Conservation (phyloP, 306 rosid species). For the Benincasa hispida region DNA sequence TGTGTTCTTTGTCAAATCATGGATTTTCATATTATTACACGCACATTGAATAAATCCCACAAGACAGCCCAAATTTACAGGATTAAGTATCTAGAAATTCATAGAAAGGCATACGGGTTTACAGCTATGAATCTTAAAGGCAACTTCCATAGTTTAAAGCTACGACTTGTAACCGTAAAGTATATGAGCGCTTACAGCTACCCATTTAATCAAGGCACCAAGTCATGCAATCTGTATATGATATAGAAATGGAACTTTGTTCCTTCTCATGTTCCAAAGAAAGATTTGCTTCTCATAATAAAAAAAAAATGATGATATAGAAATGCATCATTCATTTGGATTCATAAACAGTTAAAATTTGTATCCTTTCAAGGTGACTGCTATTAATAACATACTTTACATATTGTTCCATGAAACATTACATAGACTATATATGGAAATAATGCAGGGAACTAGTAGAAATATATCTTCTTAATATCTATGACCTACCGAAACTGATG, state of each 20-base stretch:
- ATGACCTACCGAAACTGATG: conserved; percentile 49
- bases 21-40: neutral
- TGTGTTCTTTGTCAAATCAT: neutral
- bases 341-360: neutral
- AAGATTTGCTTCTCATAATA: neutral
- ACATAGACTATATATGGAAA: neutral
- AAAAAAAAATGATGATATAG: neutral
- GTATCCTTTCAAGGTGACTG: neutral
- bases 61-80: neutral
- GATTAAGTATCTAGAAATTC: neutral
- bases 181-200: neutral
- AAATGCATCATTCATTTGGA: neutral
- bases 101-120: neutral
- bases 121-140: neutral
- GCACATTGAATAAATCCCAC: neutral
- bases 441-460: neutral
- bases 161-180: neutral
- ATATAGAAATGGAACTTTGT: neutral
- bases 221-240: neutral
- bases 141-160: neutral
- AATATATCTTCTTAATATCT: neutral
- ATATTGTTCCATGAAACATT: neutral
- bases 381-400: neutral
- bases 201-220: neutral
- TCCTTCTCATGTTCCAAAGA: neutral